A percentile compares a stretch with the other conserved stretches of the same genome.
Evolutionary conservation across 2,329 filamentous ascomycete species (phyloP).

Genomic region (Aspergillus fumigatiaffinis): DNA sequence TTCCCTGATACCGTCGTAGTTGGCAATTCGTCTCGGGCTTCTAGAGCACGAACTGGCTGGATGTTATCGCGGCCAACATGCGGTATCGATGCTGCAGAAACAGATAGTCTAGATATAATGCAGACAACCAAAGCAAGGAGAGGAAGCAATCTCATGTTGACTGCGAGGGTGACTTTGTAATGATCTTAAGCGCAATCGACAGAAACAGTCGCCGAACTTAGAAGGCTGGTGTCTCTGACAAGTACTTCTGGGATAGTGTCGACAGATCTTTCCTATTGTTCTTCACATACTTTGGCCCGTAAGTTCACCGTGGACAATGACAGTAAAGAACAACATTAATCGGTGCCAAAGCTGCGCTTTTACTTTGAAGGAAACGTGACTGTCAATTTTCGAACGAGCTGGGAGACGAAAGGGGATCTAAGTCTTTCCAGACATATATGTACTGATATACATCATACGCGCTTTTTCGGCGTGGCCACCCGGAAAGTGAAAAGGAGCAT

Average conservation of each 20-base stretch:
- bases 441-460: neutral
- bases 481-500: neutral
- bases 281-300: constrained; percentile 9
- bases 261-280: neutral
- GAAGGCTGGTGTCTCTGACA: neutral
- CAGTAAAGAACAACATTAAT: neutral
- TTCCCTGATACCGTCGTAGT: constrained; percentile 12
- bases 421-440: constrained; percentile 12
- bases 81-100: constrained; percentile 10
- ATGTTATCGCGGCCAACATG: constrained; percentile 4
- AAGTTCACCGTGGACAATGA: constrained; percentile 1
- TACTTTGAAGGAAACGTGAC: constrained; percentile 14
- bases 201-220: neutral
- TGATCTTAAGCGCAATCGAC: neutral
- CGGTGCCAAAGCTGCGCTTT: neutral
- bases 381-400: constrained; percentile 2
- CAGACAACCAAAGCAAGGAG: constrained; percentile 10
- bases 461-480: neutral
- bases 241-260: neutral
- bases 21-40: constrained; percentile 6
- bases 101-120: constrained; percentile 11
- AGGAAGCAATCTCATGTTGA: constrained; percentile 13
- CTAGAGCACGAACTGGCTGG: constrained; percentile 2
- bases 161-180: neutral
- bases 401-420: neutral